These are phyloP conservation scores for Avena eriantha DNA, from an alignment of 176 grass and related monocot genomes.

Conservation along the genomic window DNA sequence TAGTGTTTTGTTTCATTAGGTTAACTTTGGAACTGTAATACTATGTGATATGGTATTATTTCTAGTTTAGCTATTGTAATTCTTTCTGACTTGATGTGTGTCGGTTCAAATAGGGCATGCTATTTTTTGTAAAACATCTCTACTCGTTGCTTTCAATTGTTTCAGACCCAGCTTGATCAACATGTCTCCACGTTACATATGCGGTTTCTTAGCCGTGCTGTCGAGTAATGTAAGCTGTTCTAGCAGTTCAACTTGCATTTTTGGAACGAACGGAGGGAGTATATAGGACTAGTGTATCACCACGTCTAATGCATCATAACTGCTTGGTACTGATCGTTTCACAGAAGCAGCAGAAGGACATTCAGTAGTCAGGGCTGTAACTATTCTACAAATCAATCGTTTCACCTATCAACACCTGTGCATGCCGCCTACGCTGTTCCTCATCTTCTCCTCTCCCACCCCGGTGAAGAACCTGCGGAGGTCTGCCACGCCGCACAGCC, in stretches of 20 bases:
- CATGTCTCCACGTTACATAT: not conserved
- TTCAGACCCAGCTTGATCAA: not conserved
- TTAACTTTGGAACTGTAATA: slow-evolving; percentile 55
- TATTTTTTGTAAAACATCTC: slow-evolving; percentile 26
- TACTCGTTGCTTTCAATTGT: slow-evolving; percentile 12
- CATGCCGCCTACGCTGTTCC: not conserved
- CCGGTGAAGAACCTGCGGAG: not conserved
- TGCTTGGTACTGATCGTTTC: too few relatives aligned
- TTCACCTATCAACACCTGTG: not conserved
- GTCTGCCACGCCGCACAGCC: not conserved
- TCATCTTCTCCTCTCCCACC: not conserved
- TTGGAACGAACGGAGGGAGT: too few relatives aligned
- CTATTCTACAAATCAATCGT: not conserved
- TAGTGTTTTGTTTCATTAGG: slow-evolving; percentile 46
- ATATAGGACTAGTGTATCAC: too few relatives aligned
- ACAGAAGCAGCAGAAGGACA: too few relatives aligned
- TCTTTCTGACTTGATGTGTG: slow-evolving; percentile 35
- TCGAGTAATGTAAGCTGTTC: not conserved
- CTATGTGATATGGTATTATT: slow-evolving; percentile 42
- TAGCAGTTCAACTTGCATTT: too few relatives aligned
- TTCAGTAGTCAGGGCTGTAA: too few relatives aligned
- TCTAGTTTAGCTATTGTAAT: slow-evolving; percentile 59
- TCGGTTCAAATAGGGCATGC: slow-evolving; percentile 44
- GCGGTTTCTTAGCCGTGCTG: not conserved
- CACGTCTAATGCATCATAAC: too few relatives aligned